These are phyloP conservation scores for Debaryomyces sp. DNA, from an alignment of 1,139 yeast species.

Conservation along the genomic window DNA sequence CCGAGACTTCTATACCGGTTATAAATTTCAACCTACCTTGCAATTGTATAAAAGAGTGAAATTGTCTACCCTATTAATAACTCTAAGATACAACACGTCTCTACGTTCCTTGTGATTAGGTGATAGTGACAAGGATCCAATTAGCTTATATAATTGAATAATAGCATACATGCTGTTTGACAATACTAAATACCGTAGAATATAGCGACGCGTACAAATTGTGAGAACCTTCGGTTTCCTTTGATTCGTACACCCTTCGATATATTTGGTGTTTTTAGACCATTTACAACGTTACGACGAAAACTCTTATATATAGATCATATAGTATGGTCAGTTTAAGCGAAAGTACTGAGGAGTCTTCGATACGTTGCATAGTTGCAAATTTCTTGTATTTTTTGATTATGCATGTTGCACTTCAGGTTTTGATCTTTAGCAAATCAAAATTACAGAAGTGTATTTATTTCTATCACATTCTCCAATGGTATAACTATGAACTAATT, in stretches of 20 bases:
- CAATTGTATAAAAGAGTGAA: background rate
- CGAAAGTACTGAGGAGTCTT: background rate
- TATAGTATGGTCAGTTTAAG: background rate
- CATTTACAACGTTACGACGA: background rate
- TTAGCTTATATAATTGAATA: background rate
- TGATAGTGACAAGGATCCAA: background rate
- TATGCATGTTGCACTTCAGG: background rate
- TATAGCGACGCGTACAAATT: background rate
- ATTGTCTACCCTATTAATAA: background rate
- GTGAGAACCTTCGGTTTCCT: background rate
- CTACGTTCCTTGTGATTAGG: background rate
- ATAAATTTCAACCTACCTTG: background rate
- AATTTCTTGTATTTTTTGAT: background rate
- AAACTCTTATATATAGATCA: background rate
- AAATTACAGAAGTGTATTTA: background rate
- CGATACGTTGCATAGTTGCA: background rate
- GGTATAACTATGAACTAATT: background rate
- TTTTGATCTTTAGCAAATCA: background rate
- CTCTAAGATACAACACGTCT: background rate
- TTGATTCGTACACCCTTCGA: background rate
- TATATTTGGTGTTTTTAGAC: background rate
- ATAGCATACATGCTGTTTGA: background rate
- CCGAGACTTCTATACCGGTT: constrained; percentile 7
- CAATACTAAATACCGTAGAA: background rate
- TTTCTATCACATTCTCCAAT: background rate